phyloP scores from a whole-genome alignment of 108 stramenopile genomes.

The Schizochytrium sp. region DNA sequence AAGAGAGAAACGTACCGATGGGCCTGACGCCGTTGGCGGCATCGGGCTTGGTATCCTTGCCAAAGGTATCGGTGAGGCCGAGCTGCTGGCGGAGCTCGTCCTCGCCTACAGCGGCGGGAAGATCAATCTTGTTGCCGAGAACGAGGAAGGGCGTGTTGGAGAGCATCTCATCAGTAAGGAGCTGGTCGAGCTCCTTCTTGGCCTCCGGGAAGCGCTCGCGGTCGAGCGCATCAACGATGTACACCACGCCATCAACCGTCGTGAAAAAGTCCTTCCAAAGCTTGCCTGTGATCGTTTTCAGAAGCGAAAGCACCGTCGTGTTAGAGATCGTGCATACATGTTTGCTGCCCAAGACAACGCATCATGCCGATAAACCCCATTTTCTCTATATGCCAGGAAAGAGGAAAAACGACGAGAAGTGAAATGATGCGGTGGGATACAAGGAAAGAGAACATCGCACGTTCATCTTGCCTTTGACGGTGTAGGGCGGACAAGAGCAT shows the following conservation, averaged over 20 bases:
- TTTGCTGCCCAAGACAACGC: no score
- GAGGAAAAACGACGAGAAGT: background rate
- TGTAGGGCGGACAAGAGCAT: background rate
- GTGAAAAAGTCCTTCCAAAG: slow-evolving; percentile 93
- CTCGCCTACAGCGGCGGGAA: slow-evolving; percentile 81
- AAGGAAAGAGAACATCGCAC: background rate
- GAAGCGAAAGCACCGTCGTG: background rate
- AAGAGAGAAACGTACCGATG: background rate
- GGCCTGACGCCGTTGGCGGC: slow-evolving; percentile 67
- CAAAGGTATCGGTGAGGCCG: slow-evolving; percentile 92
- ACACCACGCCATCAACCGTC: slow-evolving; percentile 95
- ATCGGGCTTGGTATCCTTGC: slow-evolving; percentile 88
- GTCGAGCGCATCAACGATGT: slow-evolving; percentile 54
- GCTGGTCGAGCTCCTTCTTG: slow-evolving; percentile 90
- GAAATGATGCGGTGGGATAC: background rate
- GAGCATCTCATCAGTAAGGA: slow-evolving; percentile 67
- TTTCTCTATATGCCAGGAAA: no score
- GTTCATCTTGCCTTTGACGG: no score
- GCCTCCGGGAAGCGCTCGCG: slow-evolving; percentile 90
- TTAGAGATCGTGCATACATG: no score
- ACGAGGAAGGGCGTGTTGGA: slow-evolving; percentile 92
- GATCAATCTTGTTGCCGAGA: slow-evolving; percentile 98
- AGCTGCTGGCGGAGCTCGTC: slow-evolving; percentile 92
- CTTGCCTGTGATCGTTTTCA: slow-evolving; percentile 25
- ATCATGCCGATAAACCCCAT: background rate